Evolutionary conservation across 257 asterid species (phyloP).

Genomic region (Rhazya stricta): DNA sequence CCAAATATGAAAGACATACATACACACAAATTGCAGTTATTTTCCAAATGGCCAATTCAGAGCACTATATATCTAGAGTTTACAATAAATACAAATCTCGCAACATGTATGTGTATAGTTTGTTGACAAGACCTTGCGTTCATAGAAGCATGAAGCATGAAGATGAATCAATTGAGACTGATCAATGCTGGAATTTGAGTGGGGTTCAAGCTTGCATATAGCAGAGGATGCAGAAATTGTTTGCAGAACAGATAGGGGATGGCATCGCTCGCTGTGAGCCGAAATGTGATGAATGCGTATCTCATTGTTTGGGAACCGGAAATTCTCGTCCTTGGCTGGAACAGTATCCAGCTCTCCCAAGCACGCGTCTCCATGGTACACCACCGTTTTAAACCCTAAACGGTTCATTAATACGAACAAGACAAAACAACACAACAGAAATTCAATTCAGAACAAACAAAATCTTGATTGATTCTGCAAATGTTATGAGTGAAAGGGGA

Average conservation of each 20-base stretch:
- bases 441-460: background rate
- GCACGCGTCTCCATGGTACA: constrained; percentile 62
- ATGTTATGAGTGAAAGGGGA: constrained; percentile 9
- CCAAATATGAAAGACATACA: background rate
- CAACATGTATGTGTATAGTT: background rate
- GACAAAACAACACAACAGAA: background rate
- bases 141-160: constrained; percentile 81
- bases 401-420: constrained; percentile 43
- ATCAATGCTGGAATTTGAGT: constrained; percentile 38
- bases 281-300: constrained; percentile 74
- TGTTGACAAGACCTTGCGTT: constrained; percentile 53
- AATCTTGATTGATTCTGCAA: constrained; percentile 15
- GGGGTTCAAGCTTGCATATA: constrained; percentile 89
- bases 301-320: constrained; percentile 81
- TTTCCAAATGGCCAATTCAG: background rate
- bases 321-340: constrained; percentile 52
- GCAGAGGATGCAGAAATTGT: constrained; percentile 59
- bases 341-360: constrained; percentile 76
- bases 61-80: background rate
- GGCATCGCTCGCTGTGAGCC: constrained; percentile 65
- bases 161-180: constrained; percentile 62
- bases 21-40: background rate
- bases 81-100: background rate
- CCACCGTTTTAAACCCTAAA: constrained; percentile 86
- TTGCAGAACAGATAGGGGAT: constrained; percentile 74